A percentile compares a stretch with the other conserved stretches of the same genome.
These are phyloP conservation scores for Talaromyces adpressus DNA, from an alignment of 495 filamentous ascomycete species.

Conservation along the genomic window DNA sequence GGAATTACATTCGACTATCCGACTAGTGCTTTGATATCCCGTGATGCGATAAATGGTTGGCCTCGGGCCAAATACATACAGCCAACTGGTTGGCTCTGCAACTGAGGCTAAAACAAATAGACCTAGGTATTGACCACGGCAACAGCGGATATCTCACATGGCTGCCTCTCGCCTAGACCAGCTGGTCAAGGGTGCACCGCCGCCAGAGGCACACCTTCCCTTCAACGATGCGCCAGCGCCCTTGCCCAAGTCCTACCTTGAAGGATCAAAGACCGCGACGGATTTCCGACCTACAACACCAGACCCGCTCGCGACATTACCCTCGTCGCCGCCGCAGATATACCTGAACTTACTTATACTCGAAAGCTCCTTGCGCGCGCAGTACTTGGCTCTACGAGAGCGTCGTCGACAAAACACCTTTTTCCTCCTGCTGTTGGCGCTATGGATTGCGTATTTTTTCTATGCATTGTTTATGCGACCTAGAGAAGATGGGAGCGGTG, in stretches of 20 bases:
- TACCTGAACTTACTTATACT: conserved; percentile 97
- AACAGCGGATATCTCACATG: conserved; percentile 31
- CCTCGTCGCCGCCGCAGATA: conserved; percentile 92
- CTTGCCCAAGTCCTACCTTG: conserved; percentile 21
- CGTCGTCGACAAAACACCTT: conserved; percentile 93
- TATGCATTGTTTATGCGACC: conserved; percentile 86
- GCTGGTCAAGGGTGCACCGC: conserved; percentile 75
- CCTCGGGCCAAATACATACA: conserved; percentile 1
- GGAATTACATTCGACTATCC: background rate
- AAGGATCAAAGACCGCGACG: conserved; percentile 15
- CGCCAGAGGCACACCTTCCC: conserved; percentile 37
- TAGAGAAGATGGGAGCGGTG: conserved; percentile 80
- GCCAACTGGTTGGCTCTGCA: conserved; percentile 1
- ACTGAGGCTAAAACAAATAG: background rate
- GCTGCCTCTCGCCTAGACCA: conserved; percentile 66
- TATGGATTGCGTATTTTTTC: conserved; percentile 76
- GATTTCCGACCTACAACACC: conserved; percentile 30
- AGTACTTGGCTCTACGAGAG: conserved; percentile 83
- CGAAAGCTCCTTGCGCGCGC: conserved; percentile 85
- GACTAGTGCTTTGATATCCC: background rate
- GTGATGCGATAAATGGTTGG: conserved; percentile 6
- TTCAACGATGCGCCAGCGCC: conserved; percentile 30
- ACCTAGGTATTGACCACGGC: background rate
- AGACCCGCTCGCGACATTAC: conserved; percentile 74
- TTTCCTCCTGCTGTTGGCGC: conserved; percentile 69